A percentile compares a stretch with the other conserved stretches of the same genome.
These are phyloP conservation scores for Solanum dulcamara DNA, from an alignment of 257 asterid genomes.

Conservation along the genomic window DNA sequence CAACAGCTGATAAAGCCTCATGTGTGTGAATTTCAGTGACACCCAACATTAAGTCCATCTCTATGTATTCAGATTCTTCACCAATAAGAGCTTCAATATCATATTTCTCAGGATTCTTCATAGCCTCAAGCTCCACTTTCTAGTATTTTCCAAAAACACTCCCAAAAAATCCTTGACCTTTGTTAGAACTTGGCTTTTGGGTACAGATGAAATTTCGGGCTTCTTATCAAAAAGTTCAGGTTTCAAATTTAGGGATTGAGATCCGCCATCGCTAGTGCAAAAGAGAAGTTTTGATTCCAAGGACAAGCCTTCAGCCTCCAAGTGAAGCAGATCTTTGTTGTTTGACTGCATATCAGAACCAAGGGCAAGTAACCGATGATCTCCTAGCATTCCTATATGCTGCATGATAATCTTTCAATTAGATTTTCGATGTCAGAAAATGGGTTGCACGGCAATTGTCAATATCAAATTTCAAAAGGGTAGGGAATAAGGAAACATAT, in stretches of 20 bases:
- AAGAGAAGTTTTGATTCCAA: constrained; percentile 57
- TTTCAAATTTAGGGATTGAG: constrained; percentile 10
- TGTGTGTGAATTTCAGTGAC: constrained; percentile 87
- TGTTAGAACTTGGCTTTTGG: constrained; percentile 67
- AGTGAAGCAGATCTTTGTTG: constrained; percentile 45
- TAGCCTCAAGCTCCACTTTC: constrained; percentile 43
- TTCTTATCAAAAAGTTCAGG: constrained; percentile 17
- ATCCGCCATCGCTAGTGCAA: constrained; percentile 20
- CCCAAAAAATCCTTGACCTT: constrained; percentile 70
- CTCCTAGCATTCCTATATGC: background rate
- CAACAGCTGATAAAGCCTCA: constrained; percentile 89
- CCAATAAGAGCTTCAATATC: constrained; percentile 73
- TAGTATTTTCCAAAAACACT: constrained; percentile 61
- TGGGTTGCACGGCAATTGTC: background rate
- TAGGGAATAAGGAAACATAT: background rate
- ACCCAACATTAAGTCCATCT: constrained; percentile 88
- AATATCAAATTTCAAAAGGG: background rate
- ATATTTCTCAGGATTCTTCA: constrained; percentile 41
- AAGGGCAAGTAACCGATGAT: background rate
- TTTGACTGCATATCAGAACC: constrained; percentile 1
- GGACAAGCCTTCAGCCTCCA: too few relatives aligned
- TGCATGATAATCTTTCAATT: background rate
- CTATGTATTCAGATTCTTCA: constrained; percentile 58
- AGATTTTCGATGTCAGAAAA: background rate
- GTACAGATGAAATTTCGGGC: constrained; percentile 39